Conservation (phyloP, 768 basidiomycete genomes). For the Tulasnella sp. region DNA sequence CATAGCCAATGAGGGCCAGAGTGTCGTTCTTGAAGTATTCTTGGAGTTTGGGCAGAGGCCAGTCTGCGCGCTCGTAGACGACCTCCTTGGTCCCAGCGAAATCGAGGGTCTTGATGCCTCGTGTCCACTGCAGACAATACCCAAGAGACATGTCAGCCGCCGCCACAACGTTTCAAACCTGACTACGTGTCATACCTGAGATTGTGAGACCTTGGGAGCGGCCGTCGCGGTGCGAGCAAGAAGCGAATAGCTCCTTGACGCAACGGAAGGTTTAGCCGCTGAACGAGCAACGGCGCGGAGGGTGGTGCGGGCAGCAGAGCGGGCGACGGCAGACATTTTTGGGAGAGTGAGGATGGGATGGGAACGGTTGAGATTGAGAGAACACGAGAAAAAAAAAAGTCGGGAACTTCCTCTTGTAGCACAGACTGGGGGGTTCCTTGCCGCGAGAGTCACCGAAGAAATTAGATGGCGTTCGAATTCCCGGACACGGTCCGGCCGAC, state of each 20-base stretch:
- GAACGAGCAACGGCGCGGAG: conserved; percentile 53
- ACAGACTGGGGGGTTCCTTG: background rate
- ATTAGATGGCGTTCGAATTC: conserved; percentile 7
- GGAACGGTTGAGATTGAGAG: conserved; percentile 15
- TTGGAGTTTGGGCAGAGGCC: conserved; percentile 96
- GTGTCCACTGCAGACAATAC: conserved; percentile 44
- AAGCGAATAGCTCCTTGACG: conserved; percentile 61
- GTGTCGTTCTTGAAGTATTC: conserved; percentile 99
- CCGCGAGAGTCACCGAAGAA: conserved; percentile 27
- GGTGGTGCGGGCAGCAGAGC: conserved; percentile 47
- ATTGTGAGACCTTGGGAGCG: conserved; percentile 31
- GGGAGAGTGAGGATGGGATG: background rate
- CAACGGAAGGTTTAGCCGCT: background rate
- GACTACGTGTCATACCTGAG: conserved; percentile 25
- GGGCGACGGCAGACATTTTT: conserved; percentile 50
- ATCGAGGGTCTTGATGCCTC: conserved; percentile 93
- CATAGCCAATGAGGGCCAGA: conserved; percentile 98
- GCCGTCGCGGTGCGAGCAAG: conserved; percentile 53
- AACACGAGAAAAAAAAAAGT: conserved; percentile 1
- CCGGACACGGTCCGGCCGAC: conserved; percentile 27
- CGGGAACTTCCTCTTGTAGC: conserved; percentile 18
- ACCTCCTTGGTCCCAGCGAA: conserved; percentile 93
- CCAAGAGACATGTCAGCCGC: conserved; percentile 28
- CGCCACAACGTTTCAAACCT: conserved; percentile 4
- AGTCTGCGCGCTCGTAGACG: conserved; percentile 95